Conservation (phyloP, 345 rosid species). For the Salix purpurea region DNA sequence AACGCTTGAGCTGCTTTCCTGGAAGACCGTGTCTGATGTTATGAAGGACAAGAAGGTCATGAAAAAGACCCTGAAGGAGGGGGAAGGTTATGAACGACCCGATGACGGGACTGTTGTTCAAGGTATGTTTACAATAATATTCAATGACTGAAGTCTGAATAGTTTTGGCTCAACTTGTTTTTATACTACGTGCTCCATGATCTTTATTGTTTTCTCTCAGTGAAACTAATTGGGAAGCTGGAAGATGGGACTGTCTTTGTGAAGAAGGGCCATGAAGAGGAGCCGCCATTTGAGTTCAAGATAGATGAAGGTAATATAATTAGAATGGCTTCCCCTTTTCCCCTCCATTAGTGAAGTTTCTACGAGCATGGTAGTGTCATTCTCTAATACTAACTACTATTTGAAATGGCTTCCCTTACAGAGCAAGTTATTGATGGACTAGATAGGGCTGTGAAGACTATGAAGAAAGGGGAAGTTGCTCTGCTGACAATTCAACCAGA, state of each 20-base stretch:
- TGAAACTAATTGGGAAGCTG: conserved; percentile 79
- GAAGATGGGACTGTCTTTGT: conserved; percentile 70
- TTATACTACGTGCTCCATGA: neutral
- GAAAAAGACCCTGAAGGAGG: conserved; percentile 78
- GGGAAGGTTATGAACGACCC: conserved; percentile 82
- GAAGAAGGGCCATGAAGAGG: conserved; percentile 70
- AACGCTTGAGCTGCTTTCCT: conserved; percentile 63
- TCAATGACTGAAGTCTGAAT: neutral
- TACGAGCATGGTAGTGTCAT: too few species aligned
- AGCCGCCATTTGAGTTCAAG: conserved; percentile 71
- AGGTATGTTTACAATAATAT: conserved; percentile 20
- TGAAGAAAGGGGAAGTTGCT: conserved; percentile 94
- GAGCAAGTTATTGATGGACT: conserved; percentile 93
- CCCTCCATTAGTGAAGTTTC: neutral
- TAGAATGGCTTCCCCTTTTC: neutral
- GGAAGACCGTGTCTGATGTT: conserved; percentile 81
- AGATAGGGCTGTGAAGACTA: conserved; percentile 66
- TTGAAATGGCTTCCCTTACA: conserved; percentile 15
- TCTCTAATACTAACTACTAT: neutral
- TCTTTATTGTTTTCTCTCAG: conserved; percentile 33
- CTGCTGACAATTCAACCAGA: conserved; percentile 64
- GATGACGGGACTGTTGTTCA: conserved; percentile 73
- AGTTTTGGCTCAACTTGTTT: neutral
- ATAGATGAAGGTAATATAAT: conserved; percentile 66
- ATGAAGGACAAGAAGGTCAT: conserved; percentile 79